These are phyloP conservation scores for Stachybotrys chartarum DNA, from an alignment of 2,329 filamentous ascomycete species.

Conservation along the genomic window DNA sequence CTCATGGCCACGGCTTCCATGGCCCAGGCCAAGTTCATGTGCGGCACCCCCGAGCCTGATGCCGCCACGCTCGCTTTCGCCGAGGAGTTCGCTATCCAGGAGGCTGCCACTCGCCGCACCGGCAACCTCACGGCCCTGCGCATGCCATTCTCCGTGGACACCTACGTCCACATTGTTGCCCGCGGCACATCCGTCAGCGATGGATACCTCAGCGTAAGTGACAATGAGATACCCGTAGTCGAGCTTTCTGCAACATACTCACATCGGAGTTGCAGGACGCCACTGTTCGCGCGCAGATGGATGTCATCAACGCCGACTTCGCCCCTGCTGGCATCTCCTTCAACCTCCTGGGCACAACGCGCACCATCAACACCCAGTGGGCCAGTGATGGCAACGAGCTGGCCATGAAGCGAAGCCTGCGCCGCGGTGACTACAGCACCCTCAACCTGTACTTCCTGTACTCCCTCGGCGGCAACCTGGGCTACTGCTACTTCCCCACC, in stretches of 20 bases:
- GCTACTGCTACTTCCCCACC: constrained; percentile 40
- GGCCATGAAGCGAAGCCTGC: constrained; percentile 36
- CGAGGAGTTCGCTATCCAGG: constrained; percentile 9
- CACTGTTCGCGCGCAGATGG: neutral
- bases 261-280: neutral
- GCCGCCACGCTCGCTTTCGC: constrained; percentile 9
- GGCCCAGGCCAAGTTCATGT: constrained; percentile 4
- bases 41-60: constrained; percentile 10
- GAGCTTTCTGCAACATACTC: neutral
- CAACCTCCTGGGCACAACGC: constrained; percentile 29
- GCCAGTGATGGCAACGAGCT: constrained; percentile 26
- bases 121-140: constrained; percentile 13
- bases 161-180: constrained; percentile 31
- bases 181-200: constrained; percentile 16
- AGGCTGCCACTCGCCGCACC: constrained; percentile 7
- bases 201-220: constrained; percentile 27
- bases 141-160: constrained; percentile 12
- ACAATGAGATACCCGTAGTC: neutral
- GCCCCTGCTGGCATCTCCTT: constrained; percentile 33
- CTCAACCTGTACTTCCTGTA: constrained; percentile 41
- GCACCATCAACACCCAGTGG: constrained; percentile 38
- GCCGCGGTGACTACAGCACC: constrained; percentile 31
- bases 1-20: constrained; percentile 11
- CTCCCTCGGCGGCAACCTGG: constrained; percentile 27
- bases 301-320: constrained; percentile 34